Evolutionary conservation across 805 yeast species (phyloP).

Genomic region (Candida methanosorbosa): DNA sequence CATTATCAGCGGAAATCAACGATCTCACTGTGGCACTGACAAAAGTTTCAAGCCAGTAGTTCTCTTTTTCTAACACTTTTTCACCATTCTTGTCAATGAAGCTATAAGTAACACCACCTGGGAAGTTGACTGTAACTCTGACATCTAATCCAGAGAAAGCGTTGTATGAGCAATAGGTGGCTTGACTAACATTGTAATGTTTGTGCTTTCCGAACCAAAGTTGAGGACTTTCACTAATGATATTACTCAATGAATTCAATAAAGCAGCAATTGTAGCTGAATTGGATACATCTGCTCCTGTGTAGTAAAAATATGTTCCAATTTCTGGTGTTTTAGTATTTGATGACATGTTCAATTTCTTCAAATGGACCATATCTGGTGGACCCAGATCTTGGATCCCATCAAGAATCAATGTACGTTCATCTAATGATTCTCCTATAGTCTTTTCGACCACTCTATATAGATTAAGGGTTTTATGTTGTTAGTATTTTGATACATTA

Average conservation of each 20-base stretch:
- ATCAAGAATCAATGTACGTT: constrained; percentile 52
- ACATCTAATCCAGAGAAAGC: constrained; percentile 55
- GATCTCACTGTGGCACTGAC: constrained; percentile 69
- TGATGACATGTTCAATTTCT: constrained; percentile 24
- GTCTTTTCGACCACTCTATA: constrained; percentile 40
- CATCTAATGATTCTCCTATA: constrained; percentile 48
- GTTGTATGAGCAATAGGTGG: constrained; percentile 61
- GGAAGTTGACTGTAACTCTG: constrained; percentile 64
- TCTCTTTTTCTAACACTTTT: constrained; percentile 38
- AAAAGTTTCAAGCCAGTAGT: constrained; percentile 54
- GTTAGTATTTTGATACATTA: constrained; percentile 7
- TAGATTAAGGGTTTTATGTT: background rate
- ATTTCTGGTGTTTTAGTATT: constrained; percentile 33
- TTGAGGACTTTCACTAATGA: constrained; percentile 54
- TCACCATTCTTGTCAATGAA: constrained; percentile 46
- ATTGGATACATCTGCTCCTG: constrained; percentile 70
- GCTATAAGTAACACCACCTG: constrained; percentile 59
- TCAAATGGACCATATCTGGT: constrained; percentile 51
- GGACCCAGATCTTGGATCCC: constrained; percentile 65
- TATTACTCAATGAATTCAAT: constrained; percentile 56
- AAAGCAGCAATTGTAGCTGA: constrained; percentile 75
- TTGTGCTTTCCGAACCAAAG: constrained; percentile 75
- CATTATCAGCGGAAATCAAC: constrained; percentile 60
- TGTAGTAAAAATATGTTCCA: constrained; percentile 67
- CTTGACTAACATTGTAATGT: constrained; percentile 61